phyloP scores from a whole-genome alignment of 2,329 filamentous ascomycete genomes.

The Phoma sp. region DNA sequence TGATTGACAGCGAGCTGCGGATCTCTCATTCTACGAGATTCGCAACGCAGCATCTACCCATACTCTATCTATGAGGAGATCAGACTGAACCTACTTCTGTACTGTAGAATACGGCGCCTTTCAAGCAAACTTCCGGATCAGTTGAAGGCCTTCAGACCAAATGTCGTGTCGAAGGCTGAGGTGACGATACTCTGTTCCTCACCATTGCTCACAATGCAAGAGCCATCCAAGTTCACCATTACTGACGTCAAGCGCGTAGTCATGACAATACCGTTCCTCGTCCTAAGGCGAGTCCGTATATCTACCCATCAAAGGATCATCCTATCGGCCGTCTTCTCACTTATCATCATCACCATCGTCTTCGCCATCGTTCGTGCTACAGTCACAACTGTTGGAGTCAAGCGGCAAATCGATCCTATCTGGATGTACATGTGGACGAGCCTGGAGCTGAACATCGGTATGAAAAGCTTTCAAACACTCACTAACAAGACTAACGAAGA shows the following conservation, averaged over 20 bases:
- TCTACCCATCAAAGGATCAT: conserved; percentile 6
- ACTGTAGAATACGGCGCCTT: too few relatives aligned
- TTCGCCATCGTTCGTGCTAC: conserved; percentile 16
- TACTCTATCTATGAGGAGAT: too few relatives aligned
- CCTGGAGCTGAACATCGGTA: conserved; percentile 15
- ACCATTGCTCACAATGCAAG: too few relatives aligned
- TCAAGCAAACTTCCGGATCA: too few relatives aligned
- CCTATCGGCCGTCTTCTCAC: conserved; percentile 15
- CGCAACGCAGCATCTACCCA: too few relatives aligned
- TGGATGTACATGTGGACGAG: conserved; percentile 18
- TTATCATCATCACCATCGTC: conserved; percentile 20
- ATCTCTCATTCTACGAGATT: not conserved
- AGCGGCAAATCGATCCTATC: conserved; percentile 15
- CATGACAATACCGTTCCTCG: conserved; percentile 15
- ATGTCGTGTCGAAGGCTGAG: too few relatives aligned
- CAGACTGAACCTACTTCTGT: too few relatives aligned
- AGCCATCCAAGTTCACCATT: too few relatives aligned
- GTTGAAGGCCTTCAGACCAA: too few relatives aligned
- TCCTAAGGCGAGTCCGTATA: conserved; percentile 12
- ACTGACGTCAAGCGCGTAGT: conserved; percentile 3
- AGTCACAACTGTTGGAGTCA: conserved; percentile 8
- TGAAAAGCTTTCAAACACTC: not conserved
- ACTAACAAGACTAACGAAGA: not conserved
- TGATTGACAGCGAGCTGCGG: not conserved
- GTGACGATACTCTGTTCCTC: too few relatives aligned